phyloP scores from a whole-genome alignment of 2,329 filamentous ascomycete species.

The Claviceps capensis region DNA sequence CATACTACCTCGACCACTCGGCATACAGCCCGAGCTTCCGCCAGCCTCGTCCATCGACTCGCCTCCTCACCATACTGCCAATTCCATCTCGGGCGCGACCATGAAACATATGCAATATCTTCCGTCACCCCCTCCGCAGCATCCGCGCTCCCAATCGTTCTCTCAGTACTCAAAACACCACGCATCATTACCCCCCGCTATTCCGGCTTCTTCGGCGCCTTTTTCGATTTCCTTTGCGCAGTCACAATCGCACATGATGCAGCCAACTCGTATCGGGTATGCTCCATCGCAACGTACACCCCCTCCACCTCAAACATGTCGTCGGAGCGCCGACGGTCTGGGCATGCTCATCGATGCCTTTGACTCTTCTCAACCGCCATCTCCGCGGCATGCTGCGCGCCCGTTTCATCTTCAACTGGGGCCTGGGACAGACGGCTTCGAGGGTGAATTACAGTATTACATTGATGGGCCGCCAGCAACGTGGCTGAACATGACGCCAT shows the following conservation, averaged over 20 bases:
- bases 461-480: slow-evolving; percentile 21
- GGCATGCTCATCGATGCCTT: slow-evolving; percentile 29
- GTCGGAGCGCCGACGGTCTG: slow-evolving; percentile 19
- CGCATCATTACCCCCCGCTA: slow-evolving; percentile 11
- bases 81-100: neutral
- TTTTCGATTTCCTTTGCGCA: slow-evolving; percentile 10
- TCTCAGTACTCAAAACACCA: slow-evolving; percentile 6
- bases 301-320: slow-evolving; percentile 6
- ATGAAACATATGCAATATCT: slow-evolving; percentile 1
- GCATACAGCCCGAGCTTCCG: slow-evolving; percentile 11
- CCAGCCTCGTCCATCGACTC: slow-evolving; percentile 7
- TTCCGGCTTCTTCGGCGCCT: slow-evolving; percentile 6
- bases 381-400: slow-evolving; percentile 7
- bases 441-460: slow-evolving; percentile 30
- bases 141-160: slow-evolving; percentile 2
- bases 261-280: slow-evolving; percentile 5
- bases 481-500: slow-evolving; percentile 6
- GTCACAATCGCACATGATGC: slow-evolving; percentile 5
- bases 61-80: slow-evolving; percentile 3
- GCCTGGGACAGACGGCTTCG: slow-evolving; percentile 30
- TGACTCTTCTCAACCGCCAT: slow-evolving; percentile 15
- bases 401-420: slow-evolving; percentile 11
- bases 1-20: slow-evolving; percentile 10
- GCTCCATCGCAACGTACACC: slow-evolving; percentile 7
- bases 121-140: slow-evolving; percentile 4